Evolutionary conservation across 495 filamentous ascomycete genomes (phyloP), one percentile per base, ranked within the genome.

Genomic region (Lepidopterella palustris): DNA sequence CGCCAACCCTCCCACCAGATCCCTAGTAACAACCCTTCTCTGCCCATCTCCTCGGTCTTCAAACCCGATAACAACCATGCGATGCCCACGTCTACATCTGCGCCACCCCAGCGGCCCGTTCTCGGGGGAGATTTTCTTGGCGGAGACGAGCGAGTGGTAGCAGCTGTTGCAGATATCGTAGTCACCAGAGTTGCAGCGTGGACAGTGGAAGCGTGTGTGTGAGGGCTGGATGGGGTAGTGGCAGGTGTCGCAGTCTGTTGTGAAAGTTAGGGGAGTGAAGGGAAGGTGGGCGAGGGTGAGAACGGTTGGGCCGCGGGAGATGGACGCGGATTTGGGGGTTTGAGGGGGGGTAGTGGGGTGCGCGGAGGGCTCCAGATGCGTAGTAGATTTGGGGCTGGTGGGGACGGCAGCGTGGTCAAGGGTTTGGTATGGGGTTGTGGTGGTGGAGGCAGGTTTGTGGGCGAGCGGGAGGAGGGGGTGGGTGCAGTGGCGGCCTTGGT

Each of bases 91-190:
- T 0, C 82, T 75, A 67, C 91, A 96, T 24, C 88, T 80, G 9
- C 90, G 80, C 90, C 91, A 96, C 4, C 91, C 91, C 25, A 73
- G 76, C 53, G 80, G 77, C 0, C 90, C 90, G 62, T 95, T 88
- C 60, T 91, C 88, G 13, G 76, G 72, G 62, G 79, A 81, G 60
- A 96, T 83, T 35, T 78, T 81, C 27, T 81, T 79, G 0, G 73
- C 77, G 8, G 76, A 70, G 3, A 87, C 79, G 13, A 91, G 78
- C 31, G 76, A 77, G 32, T 76, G 70, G 72, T 95, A 96, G 74
- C 91, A 96, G 18, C 80, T 73, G 5, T 76, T 74, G 74, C 91
- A 96, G 60, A 95, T 79, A 63, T 96, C 88, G 74, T 90, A 92
- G 68, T 91, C 85, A n/a, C 87, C 89, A 8, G 76, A 71, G 57